Conservation (phyloP, 805 yeast species). For the Zygotorulaspora sp. region DNA sequence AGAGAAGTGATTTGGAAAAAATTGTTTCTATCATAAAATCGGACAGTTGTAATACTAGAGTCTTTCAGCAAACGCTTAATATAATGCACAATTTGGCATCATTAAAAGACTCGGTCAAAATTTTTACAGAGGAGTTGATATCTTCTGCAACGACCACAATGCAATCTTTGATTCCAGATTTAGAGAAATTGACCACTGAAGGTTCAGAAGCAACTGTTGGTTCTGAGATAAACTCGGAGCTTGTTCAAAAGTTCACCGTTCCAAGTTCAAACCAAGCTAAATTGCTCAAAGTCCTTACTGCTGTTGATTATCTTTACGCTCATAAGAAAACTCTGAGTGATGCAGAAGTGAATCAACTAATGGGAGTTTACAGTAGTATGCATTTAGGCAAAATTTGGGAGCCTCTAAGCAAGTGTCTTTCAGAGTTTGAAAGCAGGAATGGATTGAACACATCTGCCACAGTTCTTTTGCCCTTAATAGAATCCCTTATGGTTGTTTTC, state of each 20-base stretch:
- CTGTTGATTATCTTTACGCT: conserved; percentile 76
- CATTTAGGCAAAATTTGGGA: conserved; percentile 82
- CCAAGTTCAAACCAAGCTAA: conserved; percentile 86
- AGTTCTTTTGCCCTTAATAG: conserved; percentile 78
- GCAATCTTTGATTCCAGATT: conserved; percentile 48
- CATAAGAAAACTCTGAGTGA: conserved; percentile 26
- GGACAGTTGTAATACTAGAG: conserved; percentile 78
- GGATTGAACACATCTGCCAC: conserved; percentile 65
- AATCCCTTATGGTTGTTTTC: conserved; percentile 93
- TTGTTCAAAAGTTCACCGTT: conserved; percentile 65
- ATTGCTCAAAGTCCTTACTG: conserved; percentile 77
- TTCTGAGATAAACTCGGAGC: conserved; percentile 48
- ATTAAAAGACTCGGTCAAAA: conserved; percentile 54
- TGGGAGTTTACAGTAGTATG: conserved; percentile 58
- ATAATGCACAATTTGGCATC: conserved; percentile 72
- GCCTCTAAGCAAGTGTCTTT: conserved; percentile 68
- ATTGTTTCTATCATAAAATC: conserved; percentile 66
- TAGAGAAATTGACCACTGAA: conserved; percentile 46
- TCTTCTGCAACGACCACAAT: conserved; percentile 60
- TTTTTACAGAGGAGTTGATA: conserved; percentile 65
- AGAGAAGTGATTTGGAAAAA: conserved; percentile 54
- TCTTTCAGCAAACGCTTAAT: conserved; percentile 77
- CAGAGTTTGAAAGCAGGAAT: conserved; percentile 51
- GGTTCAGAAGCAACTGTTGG: conserved; percentile 38
- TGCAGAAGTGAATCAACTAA: conserved; percentile 43